Percentiles rank a stretch among this genome's conserved stretches.
These are phyloP conservation scores for Eleusine indica DNA, from an alignment of 176 grass and related monocot genomes.

Conservation along the genomic window DNA sequence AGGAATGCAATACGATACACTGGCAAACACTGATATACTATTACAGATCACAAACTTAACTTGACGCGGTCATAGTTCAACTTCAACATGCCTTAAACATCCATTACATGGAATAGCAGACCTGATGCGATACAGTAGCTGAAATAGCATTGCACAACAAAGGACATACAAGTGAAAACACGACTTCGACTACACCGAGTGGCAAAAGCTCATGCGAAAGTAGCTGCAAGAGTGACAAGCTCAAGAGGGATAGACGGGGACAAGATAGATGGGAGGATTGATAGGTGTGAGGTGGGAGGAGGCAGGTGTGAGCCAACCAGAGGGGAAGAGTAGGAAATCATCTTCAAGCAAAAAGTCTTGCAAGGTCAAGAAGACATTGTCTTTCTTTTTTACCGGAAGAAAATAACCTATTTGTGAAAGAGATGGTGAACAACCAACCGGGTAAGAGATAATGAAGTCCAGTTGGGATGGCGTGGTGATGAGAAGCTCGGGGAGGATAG, in stretches of 20 bases:
- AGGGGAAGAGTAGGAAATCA: fast-evolving
- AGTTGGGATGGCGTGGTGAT: fast-evolving
- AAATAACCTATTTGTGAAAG: fast-evolving
- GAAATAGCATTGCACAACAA: background rate
- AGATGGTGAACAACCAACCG: background rate
- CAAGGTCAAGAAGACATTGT: conserved; percentile 45
- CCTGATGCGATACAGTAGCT: background rate
- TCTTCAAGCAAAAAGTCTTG: conserved; percentile 29
- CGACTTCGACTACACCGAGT: background rate
- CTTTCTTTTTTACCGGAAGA: fast-evolving
- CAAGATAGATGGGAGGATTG: background rate
- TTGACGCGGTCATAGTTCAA: background rate
- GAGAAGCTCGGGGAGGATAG: conserved; percentile 46
- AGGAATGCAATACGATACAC: background rate
- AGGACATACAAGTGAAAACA: background rate
- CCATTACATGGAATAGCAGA: background rate
- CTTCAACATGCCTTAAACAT: background rate
- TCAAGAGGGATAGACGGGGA: conserved; percentile 57
- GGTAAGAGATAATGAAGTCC: fast-evolving
- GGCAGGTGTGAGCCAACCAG: fast-evolving
- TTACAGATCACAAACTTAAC: background rate
- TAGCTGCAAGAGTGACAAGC: conserved; percentile 7
- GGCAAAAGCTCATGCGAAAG: background rate
- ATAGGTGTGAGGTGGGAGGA: background rate
- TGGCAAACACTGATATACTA: background rate